Evolutionary conservation across 345 rosid species (phyloP).

Genomic region (Linum trigynum): DNA sequence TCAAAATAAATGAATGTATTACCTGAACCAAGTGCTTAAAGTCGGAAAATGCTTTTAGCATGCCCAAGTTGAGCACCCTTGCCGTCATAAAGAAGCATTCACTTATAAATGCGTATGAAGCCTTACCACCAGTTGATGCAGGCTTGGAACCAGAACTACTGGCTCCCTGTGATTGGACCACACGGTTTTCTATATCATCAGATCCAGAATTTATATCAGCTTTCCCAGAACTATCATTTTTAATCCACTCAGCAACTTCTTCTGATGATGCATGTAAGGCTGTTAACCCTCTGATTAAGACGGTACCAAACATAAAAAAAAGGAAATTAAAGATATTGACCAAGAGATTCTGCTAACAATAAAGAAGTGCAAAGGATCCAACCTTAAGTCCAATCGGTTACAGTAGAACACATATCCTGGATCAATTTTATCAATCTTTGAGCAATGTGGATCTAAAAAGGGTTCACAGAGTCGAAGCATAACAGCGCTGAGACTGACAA

Average conservation of each 20-base stretch:
- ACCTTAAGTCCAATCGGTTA: slow-evolving; percentile 75
- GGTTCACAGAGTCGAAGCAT: slow-evolving; percentile 93
- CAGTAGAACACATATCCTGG: slow-evolving; percentile 65
- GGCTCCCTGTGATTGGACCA: slow-evolving; percentile 69
- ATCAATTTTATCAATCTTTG: slow-evolving; percentile 82
- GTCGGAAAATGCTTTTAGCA: slow-evolving; percentile 91
- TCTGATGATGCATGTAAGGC: slow-evolving; percentile 89
- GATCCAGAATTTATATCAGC: slow-evolving; percentile 20
- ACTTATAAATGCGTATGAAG: slow-evolving; percentile 65
- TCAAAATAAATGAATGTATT: slow-evolving; percentile 20
- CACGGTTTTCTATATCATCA: slow-evolving; percentile 39
- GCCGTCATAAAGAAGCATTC: slow-evolving; percentile 99
- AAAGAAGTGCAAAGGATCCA: slow-evolving; percentile 3
- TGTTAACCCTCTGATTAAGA: slow-evolving; percentile 54
- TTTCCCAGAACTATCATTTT: slow-evolving; percentile 34
- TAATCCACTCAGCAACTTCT: slow-evolving; percentile 78
- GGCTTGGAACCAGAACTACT: slow-evolving; percentile 51
- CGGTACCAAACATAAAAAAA: slow-evolving; percentile 19
- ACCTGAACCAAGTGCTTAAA: slow-evolving; percentile 97
- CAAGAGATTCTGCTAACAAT: background rate
- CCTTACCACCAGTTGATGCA: slow-evolving; percentile 26
- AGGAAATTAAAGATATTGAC: slow-evolving; percentile 9
- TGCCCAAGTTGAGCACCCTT: slow-evolving; percentile 90
- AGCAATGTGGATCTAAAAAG: slow-evolving; percentile 67
- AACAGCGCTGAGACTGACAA: slow-evolving; percentile 89